phyloP scores from a whole-genome alignment of 139 green algal genomes.

The Tetraselmis striata region DNA sequence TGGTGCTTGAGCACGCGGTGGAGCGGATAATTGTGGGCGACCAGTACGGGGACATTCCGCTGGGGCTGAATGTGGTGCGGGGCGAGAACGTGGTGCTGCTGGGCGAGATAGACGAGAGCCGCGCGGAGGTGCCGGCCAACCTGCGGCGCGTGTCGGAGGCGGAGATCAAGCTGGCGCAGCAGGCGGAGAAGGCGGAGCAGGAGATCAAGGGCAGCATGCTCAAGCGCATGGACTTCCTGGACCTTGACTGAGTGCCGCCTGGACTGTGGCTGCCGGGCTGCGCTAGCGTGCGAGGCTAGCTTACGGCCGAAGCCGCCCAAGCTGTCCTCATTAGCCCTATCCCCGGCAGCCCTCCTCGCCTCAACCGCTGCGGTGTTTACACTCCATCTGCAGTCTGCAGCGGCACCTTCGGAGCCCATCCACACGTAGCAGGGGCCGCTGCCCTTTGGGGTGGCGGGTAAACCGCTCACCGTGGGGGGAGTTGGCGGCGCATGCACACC shows the following conservation, averaged over 20 bases:
- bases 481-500: too few species aligned
- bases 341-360: too few species aligned
- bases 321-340: too few species aligned
- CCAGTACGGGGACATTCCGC: slow-evolving; percentile 60
- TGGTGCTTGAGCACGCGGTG: slow-evolving; percentile 62
- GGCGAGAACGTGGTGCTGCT: slow-evolving; percentile 87
- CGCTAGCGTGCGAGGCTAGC: too few species aligned
- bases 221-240: slow-evolving; percentile 66
- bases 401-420: too few species aligned
- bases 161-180: slow-evolving; percentile 60
- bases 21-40: slow-evolving; percentile 71
- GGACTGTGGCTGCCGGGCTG: too few species aligned
- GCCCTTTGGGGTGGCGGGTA: too few species aligned
- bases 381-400: too few species aligned
- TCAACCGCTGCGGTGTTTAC: too few species aligned
- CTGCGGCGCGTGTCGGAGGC: slow-evolving; percentile 45
- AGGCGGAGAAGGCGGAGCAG: slow-evolving; percentile 59
- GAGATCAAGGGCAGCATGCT: slow-evolving; percentile 61
- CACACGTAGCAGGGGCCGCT: too few species aligned
- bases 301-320: too few species aligned
- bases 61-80: slow-evolving; percentile 72
- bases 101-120: slow-evolving; percentile 54
- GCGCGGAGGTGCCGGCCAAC: slow-evolving; percentile 45
- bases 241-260: slow-evolving; percentile 28
- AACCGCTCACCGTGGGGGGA: too few species aligned